Conservation (phyloP, 2,329 filamentous ascomycete species). For the Botrytis sinoallii region DNA sequence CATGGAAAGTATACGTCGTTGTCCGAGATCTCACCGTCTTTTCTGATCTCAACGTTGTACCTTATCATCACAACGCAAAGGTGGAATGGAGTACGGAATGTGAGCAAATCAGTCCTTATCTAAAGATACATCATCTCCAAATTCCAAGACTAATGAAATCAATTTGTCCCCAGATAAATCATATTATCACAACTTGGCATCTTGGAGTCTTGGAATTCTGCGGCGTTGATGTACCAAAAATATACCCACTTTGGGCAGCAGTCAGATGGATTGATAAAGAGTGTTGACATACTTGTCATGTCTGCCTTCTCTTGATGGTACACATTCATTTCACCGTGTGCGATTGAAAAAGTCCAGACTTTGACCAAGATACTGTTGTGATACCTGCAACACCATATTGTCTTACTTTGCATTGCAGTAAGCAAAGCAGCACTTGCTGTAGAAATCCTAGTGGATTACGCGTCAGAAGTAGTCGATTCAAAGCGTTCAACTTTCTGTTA, state of each 20-base stretch:
- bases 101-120: constrained; percentile 5
- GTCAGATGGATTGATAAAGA: background rate
- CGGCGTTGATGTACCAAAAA: background rate
- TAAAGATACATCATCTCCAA: background rate
- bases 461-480: background rate
- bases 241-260: constrained; percentile 6
- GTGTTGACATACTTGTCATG: background rate
- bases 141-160: background rate
- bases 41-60: background rate
- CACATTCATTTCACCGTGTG: background rate
- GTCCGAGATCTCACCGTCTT: background rate
- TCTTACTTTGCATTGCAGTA: constrained; percentile 13
- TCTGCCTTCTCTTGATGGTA: background rate
- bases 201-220: constrained; percentile 7
- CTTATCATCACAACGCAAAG: background rate
- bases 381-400: background rate
- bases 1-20: background rate
- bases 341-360: background rate
- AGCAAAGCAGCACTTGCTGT: constrained; percentile 8
- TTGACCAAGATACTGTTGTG: constrained; percentile 8
- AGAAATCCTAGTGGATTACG: constrained; percentile 4
- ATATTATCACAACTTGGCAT: background rate
- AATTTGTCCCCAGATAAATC: background rate
- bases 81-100: background rate
- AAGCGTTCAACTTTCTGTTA: background rate